Evolutionary conservation across 129 eudicot species (phyloP), one percentile per base, ranked within the genome.

Genomic region (Chrysanthemum makinoi): DNA sequence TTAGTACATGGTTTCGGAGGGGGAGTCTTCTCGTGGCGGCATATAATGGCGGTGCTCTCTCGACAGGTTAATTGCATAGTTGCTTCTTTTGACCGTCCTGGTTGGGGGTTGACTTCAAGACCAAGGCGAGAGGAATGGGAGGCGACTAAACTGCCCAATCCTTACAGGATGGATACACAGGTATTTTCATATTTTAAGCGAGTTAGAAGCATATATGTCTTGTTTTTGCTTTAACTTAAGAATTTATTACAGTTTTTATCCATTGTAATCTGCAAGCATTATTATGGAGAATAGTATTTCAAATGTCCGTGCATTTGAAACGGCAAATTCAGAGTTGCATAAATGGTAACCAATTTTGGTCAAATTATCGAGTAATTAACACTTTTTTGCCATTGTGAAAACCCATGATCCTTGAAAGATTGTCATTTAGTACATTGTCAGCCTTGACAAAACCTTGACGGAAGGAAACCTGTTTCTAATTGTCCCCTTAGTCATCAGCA

Each of bases 1-100:
- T 72, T 95, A 52, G 89, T 95, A 63, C 99, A 95, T 80, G 99
- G 99, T 16, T 95, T 95, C 86, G 99, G 99, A 8, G 97, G 99
- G 10, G 99, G 97, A 35, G 90, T 90, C 4, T 95, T 95, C 72
- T 95, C 99, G 10, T 95, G 99, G 99, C 83, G 99, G 78, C 96
- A 90, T 79, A 87, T 95, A 26, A 86, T 90, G 91, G 90, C 80
- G 9, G 80, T 79, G 47, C 79, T 95, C 79, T 83, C 97, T 47
- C 77, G 80, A 67, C 96, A 90, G 75, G 85, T 86, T 48, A 95
- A 96, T 75, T 88, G 94, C 76, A 12, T 82, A 5, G 99, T 95
- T 60, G 91, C 91, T 68, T 91, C 96, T 52, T 95, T 90, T 73
- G 99, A 95, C 48, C 87, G 97, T 19, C 99, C 99, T 62, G 99